A percentile compares a stretch with the other conserved stretches of the same genome.
Evolutionary conservation across 2,329 filamentous ascomycete genomes (phyloP).

Genomic region (Corinectria fuckeliana): DNA sequence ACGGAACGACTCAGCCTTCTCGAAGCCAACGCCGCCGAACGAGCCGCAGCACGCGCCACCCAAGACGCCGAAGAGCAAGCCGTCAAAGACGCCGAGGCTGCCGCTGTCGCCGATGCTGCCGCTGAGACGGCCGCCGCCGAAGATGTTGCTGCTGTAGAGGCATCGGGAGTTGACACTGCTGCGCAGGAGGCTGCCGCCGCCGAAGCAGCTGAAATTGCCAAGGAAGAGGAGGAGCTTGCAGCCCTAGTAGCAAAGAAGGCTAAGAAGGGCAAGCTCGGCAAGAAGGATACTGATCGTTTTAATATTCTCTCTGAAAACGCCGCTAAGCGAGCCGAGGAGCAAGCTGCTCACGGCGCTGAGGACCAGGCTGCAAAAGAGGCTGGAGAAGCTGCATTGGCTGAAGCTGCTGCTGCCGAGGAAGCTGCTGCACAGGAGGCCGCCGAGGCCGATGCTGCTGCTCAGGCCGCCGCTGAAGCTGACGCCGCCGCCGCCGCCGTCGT

Average conservation of each 20-base stretch:
- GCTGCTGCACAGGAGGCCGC: constrained; percentile 23
- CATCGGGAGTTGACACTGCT: constrained; percentile 22
- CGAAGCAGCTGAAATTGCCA: constrained; percentile 36
- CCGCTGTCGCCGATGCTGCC: constrained; percentile 27
- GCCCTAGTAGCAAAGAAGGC: constrained; percentile 29
- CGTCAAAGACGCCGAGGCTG: constrained; percentile 21
- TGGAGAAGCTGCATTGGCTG: constrained; percentile 23
- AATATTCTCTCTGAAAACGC: constrained; percentile 25
- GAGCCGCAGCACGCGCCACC: constrained; percentile 39
- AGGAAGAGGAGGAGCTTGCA: constrained; percentile 37
- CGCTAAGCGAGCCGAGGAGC: constrained; percentile 30
- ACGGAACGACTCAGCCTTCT: constrained; percentile 29
- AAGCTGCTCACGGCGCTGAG: constrained; percentile 35
- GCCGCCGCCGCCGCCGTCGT: constrained; percentile 12
- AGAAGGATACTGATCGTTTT: constrained; percentile 33
- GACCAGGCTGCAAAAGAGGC: constrained; percentile 31
- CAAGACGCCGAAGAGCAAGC: constrained; percentile 29
- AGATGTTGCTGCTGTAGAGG: constrained; percentile 35
- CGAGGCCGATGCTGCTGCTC: constrained; percentile 27
- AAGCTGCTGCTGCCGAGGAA: constrained; percentile 20
- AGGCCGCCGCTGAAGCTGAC: constrained; percentile 25
- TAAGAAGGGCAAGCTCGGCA: constrained; percentile 32
- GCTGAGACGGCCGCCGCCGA: constrained; percentile 17
- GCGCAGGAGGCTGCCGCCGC: constrained; percentile 30
- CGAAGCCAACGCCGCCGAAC: constrained; percentile 32